Percentiles rank a stretch among this genome's conserved stretches.
Evolutionary conservation across 2,329 filamentous ascomycete genomes (phyloP).

Genomic region (Curvularia sp.): DNA sequence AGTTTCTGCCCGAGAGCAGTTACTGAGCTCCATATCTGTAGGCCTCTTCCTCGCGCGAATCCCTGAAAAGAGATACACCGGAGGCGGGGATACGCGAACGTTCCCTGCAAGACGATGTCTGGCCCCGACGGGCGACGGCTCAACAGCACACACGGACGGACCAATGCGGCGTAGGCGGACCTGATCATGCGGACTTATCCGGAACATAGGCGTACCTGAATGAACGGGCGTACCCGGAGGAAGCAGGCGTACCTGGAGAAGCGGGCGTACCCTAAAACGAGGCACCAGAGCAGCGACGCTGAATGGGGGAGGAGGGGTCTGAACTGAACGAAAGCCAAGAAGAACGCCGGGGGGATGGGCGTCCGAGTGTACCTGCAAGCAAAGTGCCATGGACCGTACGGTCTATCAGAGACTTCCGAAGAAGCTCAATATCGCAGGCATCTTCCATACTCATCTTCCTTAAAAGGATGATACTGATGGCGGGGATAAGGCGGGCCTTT

Average conservation of each 20-base stretch:
- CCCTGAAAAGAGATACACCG: constrained; percentile 27
- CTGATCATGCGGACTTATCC: constrained; percentile 14
- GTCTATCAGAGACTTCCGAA: constrained; percentile 27
- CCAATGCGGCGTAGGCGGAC: constrained; percentile 3
- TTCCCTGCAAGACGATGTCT: constrained; percentile 30
- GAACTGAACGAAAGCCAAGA: constrained; percentile 20
- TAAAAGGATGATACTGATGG: constrained; percentile 34
- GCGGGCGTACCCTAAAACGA: constrained; percentile 15
- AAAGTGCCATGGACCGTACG: constrained; percentile 32
- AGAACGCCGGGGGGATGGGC: constrained; percentile 19
- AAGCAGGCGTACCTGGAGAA: constrained; percentile 20
- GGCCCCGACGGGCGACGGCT: not conserved
- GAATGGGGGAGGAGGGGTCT: constrained; percentile 5
- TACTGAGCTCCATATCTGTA: constrained; percentile 32
- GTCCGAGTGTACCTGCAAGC: constrained; percentile 30
- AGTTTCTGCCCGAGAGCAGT: constrained; percentile 10
- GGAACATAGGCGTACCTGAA: constrained; percentile 14
- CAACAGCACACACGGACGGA: not conserved
- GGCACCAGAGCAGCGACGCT: constrained; percentile 7
- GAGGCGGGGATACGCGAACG: constrained; percentile 28
- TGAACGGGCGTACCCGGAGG: constrained; percentile 9
- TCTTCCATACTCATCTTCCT: constrained; percentile 35
- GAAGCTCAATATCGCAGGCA: constrained; percentile 34
- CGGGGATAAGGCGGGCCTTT: constrained; percentile 22
- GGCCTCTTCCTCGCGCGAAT: constrained; percentile 38